Base-by-base conservation (phyloP, 2,329 filamentous ascomycete species). In the Blastomyces parvus region DNA sequence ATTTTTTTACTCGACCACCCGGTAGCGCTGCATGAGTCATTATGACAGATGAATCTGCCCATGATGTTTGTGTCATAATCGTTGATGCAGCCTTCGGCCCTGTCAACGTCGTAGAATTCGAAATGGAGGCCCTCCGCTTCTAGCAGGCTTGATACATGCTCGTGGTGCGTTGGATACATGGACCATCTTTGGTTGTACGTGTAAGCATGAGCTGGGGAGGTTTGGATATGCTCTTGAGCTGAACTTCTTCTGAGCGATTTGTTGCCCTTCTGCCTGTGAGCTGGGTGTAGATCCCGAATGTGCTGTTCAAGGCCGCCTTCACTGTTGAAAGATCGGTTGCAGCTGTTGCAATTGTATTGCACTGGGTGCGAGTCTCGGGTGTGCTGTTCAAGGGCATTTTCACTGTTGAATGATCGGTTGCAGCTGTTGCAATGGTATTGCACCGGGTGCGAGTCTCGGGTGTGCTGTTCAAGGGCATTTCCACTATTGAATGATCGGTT, bases 1-100 rank as follows among this genome's bases (percentile, higher is more conserved):
- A 79, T 74, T 65, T 65, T 70, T 64, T 73, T 76, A 71, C 78
- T 80, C 22, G 68, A 66, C 77, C 77, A 80, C 59, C 72, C 75
- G 7, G 30, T 63, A 0, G 67, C 64, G 2, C 2, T 11, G 65
- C 77, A 80, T 22, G 38, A 30, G 17, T 25, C 3, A 61, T 77
- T 79, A 14, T 30, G 64, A 64, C 77, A 80, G 25, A 58, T 65
- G 64, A 80, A 80, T 25, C 69, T 70, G 42, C 78, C 77, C 74
- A 76, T 78, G 60, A 80, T 74, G 63, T 73, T 76, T 9, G 77
- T 80, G 63, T 78, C 71, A 63, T 74, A 74, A n/a, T 68, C 60
- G 62, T 71, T 59, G 56, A 64, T 69, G 65, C 57, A 70, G 27
- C 53, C 59, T 38, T 52, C 62, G 46, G 70, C 67, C 60, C 72